Percentiles rank a stretch among this genome's conserved stretches.
Evolutionary conservation across 768 basidiomycete genomes (phyloP).

Genomic region (Phlebiopsis flavidoalba): DNA sequence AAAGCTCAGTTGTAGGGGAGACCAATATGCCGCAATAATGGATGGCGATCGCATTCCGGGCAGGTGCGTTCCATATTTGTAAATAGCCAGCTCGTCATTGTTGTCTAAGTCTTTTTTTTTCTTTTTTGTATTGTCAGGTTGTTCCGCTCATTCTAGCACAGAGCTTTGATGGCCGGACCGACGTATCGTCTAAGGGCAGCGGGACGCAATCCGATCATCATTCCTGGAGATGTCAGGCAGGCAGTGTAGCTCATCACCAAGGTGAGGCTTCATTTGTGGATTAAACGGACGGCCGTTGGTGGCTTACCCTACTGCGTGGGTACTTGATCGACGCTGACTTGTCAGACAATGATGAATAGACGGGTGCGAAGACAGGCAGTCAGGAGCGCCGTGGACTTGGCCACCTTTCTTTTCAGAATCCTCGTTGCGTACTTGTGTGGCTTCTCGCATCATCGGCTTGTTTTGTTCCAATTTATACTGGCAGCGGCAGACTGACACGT

Average conservation of each 20-base stretch:
- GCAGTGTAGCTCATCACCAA: slow-evolving; percentile 66
- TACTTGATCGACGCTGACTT: not conserved
- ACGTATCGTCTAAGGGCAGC: slow-evolving; percentile 68
- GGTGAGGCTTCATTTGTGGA: slow-evolving; percentile 37
- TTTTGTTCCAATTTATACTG: not conserved
- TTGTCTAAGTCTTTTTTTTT: not conserved
- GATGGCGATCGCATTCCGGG: too few relatives aligned
- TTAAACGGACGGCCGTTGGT: not conserved
- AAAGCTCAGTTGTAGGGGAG: slow-evolving; percentile 83
- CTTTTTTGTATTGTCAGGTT: slow-evolving; percentile 56
- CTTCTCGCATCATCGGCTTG: too few relatives aligned
- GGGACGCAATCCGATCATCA: slow-evolving; percentile 76
- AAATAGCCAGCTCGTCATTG: slow-evolving; percentile 9
- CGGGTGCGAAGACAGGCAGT: slow-evolving; percentile 91
- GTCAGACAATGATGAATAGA: slow-evolving; percentile 94
- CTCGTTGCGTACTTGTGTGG: too few relatives aligned
- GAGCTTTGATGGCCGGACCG: slow-evolving; percentile 68
- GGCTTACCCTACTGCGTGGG: not conserved
- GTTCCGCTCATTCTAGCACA: slow-evolving; percentile 63
- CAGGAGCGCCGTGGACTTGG: slow-evolving; percentile 87
- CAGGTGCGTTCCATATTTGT: slow-evolving; percentile 41
- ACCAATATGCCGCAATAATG: slow-evolving; percentile 72
- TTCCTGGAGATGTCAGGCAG: slow-evolving; percentile 75
- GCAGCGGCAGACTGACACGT: not conserved
- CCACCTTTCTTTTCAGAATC: slow-evolving; percentile 90